Evolutionary conservation across 495 filamentous ascomycete species (phyloP).

Genomic region (Copromyces sp.): DNA sequence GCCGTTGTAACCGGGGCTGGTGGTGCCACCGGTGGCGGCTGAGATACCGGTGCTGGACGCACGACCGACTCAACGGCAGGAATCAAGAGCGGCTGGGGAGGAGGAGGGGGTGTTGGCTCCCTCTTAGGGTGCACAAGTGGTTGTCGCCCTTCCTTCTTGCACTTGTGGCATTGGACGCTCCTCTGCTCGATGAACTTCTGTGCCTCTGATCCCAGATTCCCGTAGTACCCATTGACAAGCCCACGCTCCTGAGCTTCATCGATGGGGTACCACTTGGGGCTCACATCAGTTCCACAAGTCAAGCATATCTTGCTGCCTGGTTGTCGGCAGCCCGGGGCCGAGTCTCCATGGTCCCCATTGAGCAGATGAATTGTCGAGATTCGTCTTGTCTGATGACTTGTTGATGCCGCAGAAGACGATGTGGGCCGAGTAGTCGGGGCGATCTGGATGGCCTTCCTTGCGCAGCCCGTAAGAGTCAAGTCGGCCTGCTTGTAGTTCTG

Average conservation of each 20-base stretch:
- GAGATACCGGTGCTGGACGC: slow-evolving; percentile 25
- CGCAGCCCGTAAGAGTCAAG: slow-evolving; percentile 75
- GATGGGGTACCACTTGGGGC: slow-evolving; percentile 51
- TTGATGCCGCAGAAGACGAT: slow-evolving; percentile 28
- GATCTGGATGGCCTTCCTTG: slow-evolving; percentile 64
- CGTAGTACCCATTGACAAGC: slow-evolving; percentile 32
- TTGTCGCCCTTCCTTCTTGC: slow-evolving; percentile 35
- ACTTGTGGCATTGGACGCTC: slow-evolving; percentile 46
- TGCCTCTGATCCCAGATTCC: slow-evolving; percentile 29
- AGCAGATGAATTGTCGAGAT: slow-evolving; percentile 24
- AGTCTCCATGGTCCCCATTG: slow-evolving; percentile 15
- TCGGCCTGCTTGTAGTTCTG: slow-evolving; percentile 92
- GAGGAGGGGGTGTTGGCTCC: slow-evolving; percentile 25
- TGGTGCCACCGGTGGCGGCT: slow-evolving; percentile 40
- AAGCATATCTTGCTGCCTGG: slow-evolving; percentile 39
- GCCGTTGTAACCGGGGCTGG: slow-evolving; percentile 6
- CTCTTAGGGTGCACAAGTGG: slow-evolving; percentile 22
- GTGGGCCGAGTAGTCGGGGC: slow-evolving; percentile 11
- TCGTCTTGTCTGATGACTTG: slow-evolving; percentile 25
- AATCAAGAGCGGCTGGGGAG: slow-evolving; percentile 9
- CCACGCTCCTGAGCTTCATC: slow-evolving; percentile 29
- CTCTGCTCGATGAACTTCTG: slow-evolving; percentile 41
- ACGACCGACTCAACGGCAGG: not conserved
- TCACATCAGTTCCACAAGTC: slow-evolving; percentile 49
- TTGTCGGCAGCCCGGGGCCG: slow-evolving; percentile 9